Evolutionary conservation across 1,284 basidiomycete genomes (phyloP), one percentile per base, ranked within the genome.

Genomic region (Fistulinella staudtii): DNA sequence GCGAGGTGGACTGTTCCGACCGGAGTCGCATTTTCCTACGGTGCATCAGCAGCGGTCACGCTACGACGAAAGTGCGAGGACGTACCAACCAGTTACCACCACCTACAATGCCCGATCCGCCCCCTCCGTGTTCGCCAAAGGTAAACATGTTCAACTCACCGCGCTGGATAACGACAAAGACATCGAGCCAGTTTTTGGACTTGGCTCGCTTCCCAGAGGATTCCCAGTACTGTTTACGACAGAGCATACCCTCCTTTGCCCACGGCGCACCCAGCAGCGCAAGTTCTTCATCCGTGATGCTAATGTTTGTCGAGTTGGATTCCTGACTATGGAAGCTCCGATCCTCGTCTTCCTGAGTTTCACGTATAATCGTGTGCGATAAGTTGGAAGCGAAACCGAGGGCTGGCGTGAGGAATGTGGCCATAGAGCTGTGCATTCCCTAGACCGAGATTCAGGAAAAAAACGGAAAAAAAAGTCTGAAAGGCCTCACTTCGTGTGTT

Each of bases 221-320:
- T 60, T 97, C 94, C 83, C 89, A 94, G 64, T 95, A 96, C 53
- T 93, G 87, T 63, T 97, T 98, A 27, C 93, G 83, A 53, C 85
- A 87, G 4, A 99, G 77, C 72, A 94, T 87, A 13, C 95, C 95
- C 66, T 99, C 95, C 66, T 99, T 99, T 0, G 95, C 95, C 95
- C 95, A 99, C 0, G 95, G 95, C 3, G 95, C 84, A 20, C 95
- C 95, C 10, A 96, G 79, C 27, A 98, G 72, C 1, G 95, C 94
- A 10, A 98, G 75, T 67, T 97, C 93, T 61, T 97, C 93, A 60
- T 98, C 94, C 5, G 85, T 82, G 48, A 95, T 87, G 49, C 88
- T 89, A 55, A 89, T 84, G 22, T 76, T 80, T 1, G 82, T 85
- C 15, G 77, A 79, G 36, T 61, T 69, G 7, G 82, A 79, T 33